phyloP scores from a whole-genome alignment of 352 stramenopile genomes.

The Aphanomyces euteiches region DNA sequence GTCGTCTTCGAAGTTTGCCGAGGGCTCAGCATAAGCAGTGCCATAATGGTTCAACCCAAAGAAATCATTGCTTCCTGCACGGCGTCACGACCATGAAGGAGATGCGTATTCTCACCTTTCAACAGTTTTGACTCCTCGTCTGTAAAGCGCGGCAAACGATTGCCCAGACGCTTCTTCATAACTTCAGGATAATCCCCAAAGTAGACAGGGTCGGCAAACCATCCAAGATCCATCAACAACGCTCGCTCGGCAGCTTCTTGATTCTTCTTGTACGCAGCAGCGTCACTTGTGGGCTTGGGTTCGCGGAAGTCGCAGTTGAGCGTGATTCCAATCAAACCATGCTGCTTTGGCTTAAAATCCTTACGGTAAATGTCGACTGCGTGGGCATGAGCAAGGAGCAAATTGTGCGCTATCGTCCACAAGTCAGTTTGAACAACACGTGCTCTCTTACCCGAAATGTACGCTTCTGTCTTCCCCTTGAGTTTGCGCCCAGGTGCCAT shows the following conservation, averaged over 20 bases:
- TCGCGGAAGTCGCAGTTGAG: conserved; percentile 89
- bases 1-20: conserved; percentile 37
- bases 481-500: conserved; percentile 71
- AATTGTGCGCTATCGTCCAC: conserved; percentile 55
- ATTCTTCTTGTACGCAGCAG: conserved; percentile 51
- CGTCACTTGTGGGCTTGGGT: conserved; percentile 48
- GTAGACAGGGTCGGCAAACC: conserved; percentile 91
- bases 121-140: conserved; percentile 74
- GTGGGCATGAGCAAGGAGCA: conserved; percentile 82
- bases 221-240: conserved; percentile 87
- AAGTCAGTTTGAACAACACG: neutral
- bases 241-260: conserved; percentile 65
- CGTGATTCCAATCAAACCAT: conserved; percentile 87
- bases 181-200: conserved; percentile 89
- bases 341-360: conserved; percentile 64
- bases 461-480: conserved; percentile 55
- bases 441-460: conserved; percentile 45
- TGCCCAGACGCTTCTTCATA: conserved; percentile 81
- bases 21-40: conserved; percentile 47
- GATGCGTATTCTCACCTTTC: conserved; percentile 50
- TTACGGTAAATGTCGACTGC: conserved; percentile 78
- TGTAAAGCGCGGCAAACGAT: conserved; percentile 88
- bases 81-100: too few species aligned
- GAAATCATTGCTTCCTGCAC: conserved; percentile 84
- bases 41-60: conserved; percentile 95